Conservation (phyloP, 257 asterid species). For the Lycium ferocissimum region DNA sequence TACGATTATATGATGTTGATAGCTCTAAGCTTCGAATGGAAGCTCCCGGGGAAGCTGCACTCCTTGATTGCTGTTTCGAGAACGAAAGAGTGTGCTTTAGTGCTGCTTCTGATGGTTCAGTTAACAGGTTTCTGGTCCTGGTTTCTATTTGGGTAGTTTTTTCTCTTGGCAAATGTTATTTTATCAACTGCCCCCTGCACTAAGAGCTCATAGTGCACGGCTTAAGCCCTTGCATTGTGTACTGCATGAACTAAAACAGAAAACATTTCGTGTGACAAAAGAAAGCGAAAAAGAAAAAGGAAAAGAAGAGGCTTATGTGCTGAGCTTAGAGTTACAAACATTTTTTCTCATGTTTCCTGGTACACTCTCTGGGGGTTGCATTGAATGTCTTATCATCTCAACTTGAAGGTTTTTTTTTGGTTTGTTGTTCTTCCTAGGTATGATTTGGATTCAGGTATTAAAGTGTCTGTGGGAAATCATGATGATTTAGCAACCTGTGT, state of each 20-base stretch:
- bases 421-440: slow-evolving; percentile 50
- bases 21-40: slow-evolving; percentile 63
- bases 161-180: slow-evolving; percentile 9
- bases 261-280: not conserved
- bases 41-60: slow-evolving; percentile 53
- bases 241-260: not conserved
- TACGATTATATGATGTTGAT: slow-evolving; percentile 81
- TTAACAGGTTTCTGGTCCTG: slow-evolving; percentile 61
- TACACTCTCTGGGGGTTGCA: not conserved
- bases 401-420: not conserved
- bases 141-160: not conserved
- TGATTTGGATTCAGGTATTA: slow-evolving; percentile 68
- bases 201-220: not conserved
- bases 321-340: not conserved
- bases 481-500: slow-evolving; percentile 76
- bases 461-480: slow-evolving; percentile 65
- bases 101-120: slow-evolving; percentile 75
- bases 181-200: not conserved
- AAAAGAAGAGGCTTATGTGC: not conserved
- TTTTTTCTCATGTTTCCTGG: slow-evolving; percentile 4
- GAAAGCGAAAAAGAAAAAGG: not conserved
- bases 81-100: slow-evolving; percentile 62
- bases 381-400: not conserved
- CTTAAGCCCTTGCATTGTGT: not conserved
- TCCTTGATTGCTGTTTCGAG: slow-evolving; percentile 83